phyloP scores from a whole-genome alignment of 2,329 filamentous ascomycete genomes.

The Rugonectria rugulosa region DNA sequence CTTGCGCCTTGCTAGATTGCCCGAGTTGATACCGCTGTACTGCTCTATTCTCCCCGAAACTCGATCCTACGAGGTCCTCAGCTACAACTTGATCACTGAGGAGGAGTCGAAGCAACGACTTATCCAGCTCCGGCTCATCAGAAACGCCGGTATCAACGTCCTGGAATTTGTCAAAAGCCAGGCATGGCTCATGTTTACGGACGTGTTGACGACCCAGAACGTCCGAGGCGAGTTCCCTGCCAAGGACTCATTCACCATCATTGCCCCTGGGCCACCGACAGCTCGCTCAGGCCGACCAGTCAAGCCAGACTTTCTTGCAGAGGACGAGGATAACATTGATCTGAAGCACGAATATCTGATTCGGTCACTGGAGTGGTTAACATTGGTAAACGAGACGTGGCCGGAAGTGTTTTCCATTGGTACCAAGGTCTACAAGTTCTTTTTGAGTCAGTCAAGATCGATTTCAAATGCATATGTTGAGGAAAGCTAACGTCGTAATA shows the following conservation, averaged over 20 bases:
- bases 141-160: constrained; percentile 75
- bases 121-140: constrained; percentile 76
- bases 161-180: constrained; percentile 77
- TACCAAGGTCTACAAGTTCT: constrained; percentile 79
- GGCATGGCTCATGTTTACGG: constrained; percentile 56
- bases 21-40: constrained; percentile 86
- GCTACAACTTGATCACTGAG: constrained; percentile 78
- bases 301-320: constrained; percentile 74
- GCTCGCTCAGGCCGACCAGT: constrained; percentile 66
- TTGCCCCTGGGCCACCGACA: constrained; percentile 49
- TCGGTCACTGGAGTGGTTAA: constrained; percentile 83
- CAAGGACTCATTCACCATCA: constrained; percentile 58
- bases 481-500: constrained; percentile 37
- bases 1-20: constrained; percentile 74
- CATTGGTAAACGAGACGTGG: constrained; percentile 77
- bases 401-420: constrained; percentile 73
- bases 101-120: constrained; percentile 70
- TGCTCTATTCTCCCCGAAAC: constrained; percentile 76
- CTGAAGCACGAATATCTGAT: constrained; percentile 76
- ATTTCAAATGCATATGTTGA: background rate
- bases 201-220: constrained; percentile 50
- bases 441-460: constrained; percentile 72
- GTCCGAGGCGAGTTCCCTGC: constrained; percentile 44
- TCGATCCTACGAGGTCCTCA: constrained; percentile 74
- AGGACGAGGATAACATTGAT: constrained; percentile 61